These are phyloP conservation scores for Salvia hispanica DNA, from an alignment of 257 asterid species.

Conservation along the genomic window DNA sequence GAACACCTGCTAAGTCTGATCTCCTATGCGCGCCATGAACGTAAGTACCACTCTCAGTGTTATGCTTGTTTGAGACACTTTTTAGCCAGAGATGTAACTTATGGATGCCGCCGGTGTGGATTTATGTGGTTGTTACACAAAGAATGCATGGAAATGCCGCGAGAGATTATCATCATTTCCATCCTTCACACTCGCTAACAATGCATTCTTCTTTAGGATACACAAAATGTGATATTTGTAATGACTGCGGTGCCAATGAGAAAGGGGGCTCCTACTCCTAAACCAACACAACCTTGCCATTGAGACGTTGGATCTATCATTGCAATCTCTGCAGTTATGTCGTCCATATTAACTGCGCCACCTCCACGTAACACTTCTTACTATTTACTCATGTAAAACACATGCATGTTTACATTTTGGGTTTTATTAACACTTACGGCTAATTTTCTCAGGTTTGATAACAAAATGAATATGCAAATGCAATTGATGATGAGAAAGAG, in stretches of 20 bases:
- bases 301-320: not conserved
- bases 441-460: too few relatives aligned
- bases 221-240: not conserved
- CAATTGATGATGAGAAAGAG: too few relatives aligned
- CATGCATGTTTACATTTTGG: too few relatives aligned
- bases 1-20: not conserved
- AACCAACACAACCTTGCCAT: not conserved
- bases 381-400: too few relatives aligned
- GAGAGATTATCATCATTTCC: not conserved
- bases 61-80: not conserved
- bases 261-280: not conserved
- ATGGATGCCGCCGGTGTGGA: not conserved
- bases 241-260: constrained; percentile 1
- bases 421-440: too few relatives aligned
- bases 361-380: too few relatives aligned
- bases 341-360: constrained; percentile 22
- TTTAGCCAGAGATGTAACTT: not conserved
- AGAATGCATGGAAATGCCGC: constrained; percentile 2
- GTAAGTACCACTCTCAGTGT: not conserved
- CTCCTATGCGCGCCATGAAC: not conserved
- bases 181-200: not conserved
- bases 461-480: too few relatives aligned
- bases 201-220: too few relatives aligned
- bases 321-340: not conserved
- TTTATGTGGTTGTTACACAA: not conserved